These are phyloP conservation scores for Ustilago loliicola DNA, from an alignment of 1,284 basidiomycete species.

Conservation along the genomic window DNA sequence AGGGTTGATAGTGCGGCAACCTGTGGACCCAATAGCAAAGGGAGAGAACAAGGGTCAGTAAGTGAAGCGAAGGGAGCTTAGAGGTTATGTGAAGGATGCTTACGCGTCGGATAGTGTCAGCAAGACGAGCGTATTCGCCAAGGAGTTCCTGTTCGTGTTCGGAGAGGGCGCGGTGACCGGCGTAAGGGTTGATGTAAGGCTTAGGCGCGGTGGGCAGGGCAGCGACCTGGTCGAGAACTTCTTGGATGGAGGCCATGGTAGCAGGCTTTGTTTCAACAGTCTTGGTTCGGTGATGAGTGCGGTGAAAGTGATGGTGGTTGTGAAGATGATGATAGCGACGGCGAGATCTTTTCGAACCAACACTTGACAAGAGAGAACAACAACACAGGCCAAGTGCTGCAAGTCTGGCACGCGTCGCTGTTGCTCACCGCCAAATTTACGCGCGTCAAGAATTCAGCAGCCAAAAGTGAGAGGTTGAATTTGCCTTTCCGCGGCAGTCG, in stretches of 20 bases:
- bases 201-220: slow-evolving; percentile 34
- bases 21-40: slow-evolving; percentile 8
- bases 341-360: slow-evolving; percentile 16
- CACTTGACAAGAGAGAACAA: slow-evolving; percentile 24
- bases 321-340: slow-evolving; percentile 8
- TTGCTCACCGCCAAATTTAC: not conserved
- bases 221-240: slow-evolving; percentile 47
- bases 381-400: slow-evolving; percentile 31
- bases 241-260: slow-evolving; percentile 48
- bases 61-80: not conserved
- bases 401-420: slow-evolving; percentile 19
- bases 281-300: not conserved
- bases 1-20: slow-evolving; percentile 69
- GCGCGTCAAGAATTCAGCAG: slow-evolving; percentile 10
- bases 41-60: slow-evolving; percentile 57
- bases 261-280: not conserved
- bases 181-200: slow-evolving; percentile 64
- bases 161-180: slow-evolving; percentile 57
- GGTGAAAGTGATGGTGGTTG: not conserved
- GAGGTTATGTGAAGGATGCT: slow-evolving; percentile 15
- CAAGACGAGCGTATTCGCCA: slow-evolving; percentile 67
- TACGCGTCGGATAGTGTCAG: slow-evolving; percentile 62
- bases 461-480: not conserved
- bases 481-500: slow-evolving; percentile 9
- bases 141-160: slow-evolving; percentile 61